phyloP scores from a whole-genome alignment of 129 eudicot species.

The Logfia minima region DNA sequence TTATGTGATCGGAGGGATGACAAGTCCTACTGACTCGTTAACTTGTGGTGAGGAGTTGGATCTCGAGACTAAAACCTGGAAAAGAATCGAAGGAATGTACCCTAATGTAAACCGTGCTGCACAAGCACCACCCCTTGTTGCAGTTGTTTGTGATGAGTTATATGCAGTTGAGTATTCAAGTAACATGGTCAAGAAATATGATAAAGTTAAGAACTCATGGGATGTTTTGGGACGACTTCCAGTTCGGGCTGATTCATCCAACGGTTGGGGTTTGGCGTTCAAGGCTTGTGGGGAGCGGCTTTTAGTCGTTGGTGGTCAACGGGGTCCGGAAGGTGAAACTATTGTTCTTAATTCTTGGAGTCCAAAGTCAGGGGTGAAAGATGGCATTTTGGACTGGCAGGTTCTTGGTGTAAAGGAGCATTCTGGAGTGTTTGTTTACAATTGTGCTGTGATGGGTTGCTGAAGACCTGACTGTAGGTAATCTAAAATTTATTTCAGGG shows the following conservation, averaged over 20 bases:
- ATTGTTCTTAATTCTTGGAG: slow-evolving; percentile 58
- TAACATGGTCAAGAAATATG: slow-evolving; percentile 51
- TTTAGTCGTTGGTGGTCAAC: slow-evolving; percentile 59
- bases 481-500: background rate
- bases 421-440: slow-evolving; percentile 60
- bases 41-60: slow-evolving; percentile 66
- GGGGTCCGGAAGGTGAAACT: slow-evolving; percentile 59
- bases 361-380: slow-evolving; percentile 45
- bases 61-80: slow-evolving; percentile 48
- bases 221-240: slow-evolving; percentile 58
- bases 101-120: slow-evolving; percentile 54
- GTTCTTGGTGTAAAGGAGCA: slow-evolving; percentile 62
- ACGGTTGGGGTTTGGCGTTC: slow-evolving; percentile 71
- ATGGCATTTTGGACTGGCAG: slow-evolving; percentile 63
- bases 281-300: slow-evolving; percentile 52
- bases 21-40: slow-evolving; percentile 42
- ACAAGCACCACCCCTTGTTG: slow-evolving; percentile 71
- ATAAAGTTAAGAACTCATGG: slow-evolving; percentile 55
- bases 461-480: slow-evolving; percentile 30
- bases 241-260: slow-evolving; percentile 51
- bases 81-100: slow-evolving; percentile 54
- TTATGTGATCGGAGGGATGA: slow-evolving; percentile 71
- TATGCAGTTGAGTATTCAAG: slow-evolving; percentile 53
- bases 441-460: slow-evolving; percentile 75
- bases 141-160: slow-evolving; percentile 53